Evolutionary conservation across 352 stramenopile species (phyloP), one percentile per base, ranked within the genome.

Genomic region (Phytophthora pseudosyringae): DNA sequence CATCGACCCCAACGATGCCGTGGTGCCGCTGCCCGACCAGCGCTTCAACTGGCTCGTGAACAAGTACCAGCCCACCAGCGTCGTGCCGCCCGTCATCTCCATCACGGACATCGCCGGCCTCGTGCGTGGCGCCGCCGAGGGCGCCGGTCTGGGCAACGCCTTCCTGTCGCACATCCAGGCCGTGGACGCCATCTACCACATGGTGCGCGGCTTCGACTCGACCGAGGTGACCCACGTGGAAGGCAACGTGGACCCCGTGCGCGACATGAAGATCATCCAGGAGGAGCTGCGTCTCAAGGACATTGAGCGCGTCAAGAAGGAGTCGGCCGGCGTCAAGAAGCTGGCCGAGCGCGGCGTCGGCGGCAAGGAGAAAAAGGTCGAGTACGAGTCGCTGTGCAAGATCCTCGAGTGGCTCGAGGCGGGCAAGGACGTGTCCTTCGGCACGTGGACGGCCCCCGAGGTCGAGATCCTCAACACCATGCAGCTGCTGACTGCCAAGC

Each of bases 61-160:
- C 25, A 95, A 95, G 66, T 99, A 90, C 73, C 97, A 99, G 75
- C 94, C 98, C 26, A 72, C 86, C 31, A 98, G 81, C 67, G 87
- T 98, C 72, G 83, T 99, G 35, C 97, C 98, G 1, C 97, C 98
- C 15, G 93, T 98, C 33, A 93, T 99, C 43, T 97, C 97, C 60
- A 97, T 99, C 60, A 99, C 97, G 35, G 98, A 99, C 83, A 99
- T 99, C 82, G 98, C 98, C 31, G 98, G 98, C 54, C 89, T 99
- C 16, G 98, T 99, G 64, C 91, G 93, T 35, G 98, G 95, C 28
- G 98, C 98, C 28, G 91, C 96, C 10, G 97, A 99, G 71, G 98
- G 98, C 65, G 97, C 95, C 6, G 98, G 98, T 59, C 87, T 99
- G 12, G 98, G 98, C 18, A 99, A 99, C 76, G 97, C 96, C 21